Conservation (phyloP, 2,329 filamentous ascomycete genomes). For the Escovopsis sp. region DNA sequence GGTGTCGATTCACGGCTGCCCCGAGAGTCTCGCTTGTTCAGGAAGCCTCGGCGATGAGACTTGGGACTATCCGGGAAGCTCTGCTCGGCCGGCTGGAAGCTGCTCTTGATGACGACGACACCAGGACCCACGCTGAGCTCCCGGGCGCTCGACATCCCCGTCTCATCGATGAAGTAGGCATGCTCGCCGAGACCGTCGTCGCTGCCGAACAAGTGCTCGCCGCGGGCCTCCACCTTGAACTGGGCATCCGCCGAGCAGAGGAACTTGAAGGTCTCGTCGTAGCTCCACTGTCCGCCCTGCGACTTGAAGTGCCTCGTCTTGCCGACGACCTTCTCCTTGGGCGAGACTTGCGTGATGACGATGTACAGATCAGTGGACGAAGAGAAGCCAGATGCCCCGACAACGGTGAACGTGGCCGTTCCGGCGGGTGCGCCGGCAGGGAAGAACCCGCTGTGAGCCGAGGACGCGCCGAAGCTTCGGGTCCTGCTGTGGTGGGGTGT, state of each 20-base stretch:
- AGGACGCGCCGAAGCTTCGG: constrained; percentile 49
- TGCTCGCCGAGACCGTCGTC: constrained; percentile 76
- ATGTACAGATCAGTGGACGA: constrained; percentile 67
- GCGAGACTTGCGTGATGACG: constrained; percentile 48
- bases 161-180: constrained; percentile 85
- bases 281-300: constrained; percentile 47
- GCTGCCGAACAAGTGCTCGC: constrained; percentile 70
- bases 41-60: constrained; percentile 35
- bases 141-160: constrained; percentile 52
- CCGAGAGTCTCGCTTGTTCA: constrained; percentile 36
- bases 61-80: constrained; percentile 32
- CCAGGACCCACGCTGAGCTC: constrained; percentile 60
- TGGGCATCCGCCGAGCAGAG: constrained; percentile 66
- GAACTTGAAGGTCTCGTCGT: constrained; percentile 67
- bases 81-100: constrained; percentile 43
- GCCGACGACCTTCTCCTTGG: constrained; percentile 66
- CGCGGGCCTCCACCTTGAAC: constrained; percentile 76
- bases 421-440: constrained; percentile 50
- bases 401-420: constrained; percentile 63
- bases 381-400: constrained; percentile 68
- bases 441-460: constrained; percentile 45
- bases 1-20: constrained; percentile 30
- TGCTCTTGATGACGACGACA: constrained; percentile 57
- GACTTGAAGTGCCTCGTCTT: constrained; percentile 89
- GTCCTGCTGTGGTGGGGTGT: constrained; percentile 31